Conservation (phyloP, 805 yeast species). For the Candida boleticola region DNA sequence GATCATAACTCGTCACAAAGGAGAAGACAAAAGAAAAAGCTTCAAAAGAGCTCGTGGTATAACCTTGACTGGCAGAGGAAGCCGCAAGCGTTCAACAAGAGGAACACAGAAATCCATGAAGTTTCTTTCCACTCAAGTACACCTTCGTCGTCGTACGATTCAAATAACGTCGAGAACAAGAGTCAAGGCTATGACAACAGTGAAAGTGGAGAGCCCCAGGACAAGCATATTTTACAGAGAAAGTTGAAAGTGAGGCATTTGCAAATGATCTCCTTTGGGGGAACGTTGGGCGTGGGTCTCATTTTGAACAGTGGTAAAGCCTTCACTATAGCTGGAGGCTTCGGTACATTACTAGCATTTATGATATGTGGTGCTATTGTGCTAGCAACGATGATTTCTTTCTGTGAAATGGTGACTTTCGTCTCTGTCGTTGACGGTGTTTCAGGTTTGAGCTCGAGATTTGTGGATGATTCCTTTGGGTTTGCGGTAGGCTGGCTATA, state of each 20-base stretch:
- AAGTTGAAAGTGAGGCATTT: conserved; percentile 63
- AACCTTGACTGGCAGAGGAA: conserved; percentile 3
- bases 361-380: conserved; percentile 63
- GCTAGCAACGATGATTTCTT: conserved; percentile 65
- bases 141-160: not conserved
- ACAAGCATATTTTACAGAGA: conserved; percentile 43
- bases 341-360: conserved; percentile 72
- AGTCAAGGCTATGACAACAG: conserved; percentile 2
- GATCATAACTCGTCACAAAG: not conserved
- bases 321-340: conserved; percentile 70
- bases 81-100: not conserved
- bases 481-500: conserved; percentile 73
- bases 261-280: conserved; percentile 77
- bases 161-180: not conserved
- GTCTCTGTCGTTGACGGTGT: conserved; percentile 80
- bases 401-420: conserved; percentile 79
- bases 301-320: conserved; percentile 71
- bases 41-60: conserved; percentile 3
- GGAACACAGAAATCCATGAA: conserved; percentile 1
- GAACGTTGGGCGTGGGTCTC: conserved; percentile 76
- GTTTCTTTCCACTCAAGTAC: not conserved
- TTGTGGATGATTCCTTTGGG: conserved; percentile 77
- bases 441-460: conserved; percentile 69
- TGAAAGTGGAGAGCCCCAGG: conserved; percentile 1
- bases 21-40: not conserved